Conservation (phyloP, 176 grass and related monocot genomes). For the Paspalum notatum region DNA sequence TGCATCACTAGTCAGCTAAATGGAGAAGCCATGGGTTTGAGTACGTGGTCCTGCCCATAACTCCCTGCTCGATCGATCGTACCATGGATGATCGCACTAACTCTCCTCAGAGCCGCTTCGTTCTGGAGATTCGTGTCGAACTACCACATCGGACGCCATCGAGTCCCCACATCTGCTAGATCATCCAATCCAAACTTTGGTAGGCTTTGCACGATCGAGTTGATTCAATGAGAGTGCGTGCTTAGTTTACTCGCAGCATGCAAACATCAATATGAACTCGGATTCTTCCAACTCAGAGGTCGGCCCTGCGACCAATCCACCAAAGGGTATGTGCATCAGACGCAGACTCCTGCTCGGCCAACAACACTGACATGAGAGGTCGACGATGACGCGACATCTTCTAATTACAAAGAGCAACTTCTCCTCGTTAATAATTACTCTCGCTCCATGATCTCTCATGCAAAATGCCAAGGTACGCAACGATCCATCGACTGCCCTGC, state of each 20-base stretch:
- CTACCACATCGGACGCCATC: background rate
- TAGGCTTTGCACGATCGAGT: background rate
- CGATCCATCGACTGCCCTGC: too few species aligned
- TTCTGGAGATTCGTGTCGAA: background rate
- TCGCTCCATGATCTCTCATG: too few species aligned
- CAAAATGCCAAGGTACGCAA: too few species aligned
- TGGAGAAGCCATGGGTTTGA: background rate
- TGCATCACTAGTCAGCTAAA: too few species aligned
- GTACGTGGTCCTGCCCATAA: background rate
- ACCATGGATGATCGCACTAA: background rate
- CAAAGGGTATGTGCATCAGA: background rate
- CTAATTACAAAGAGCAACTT: conserved; percentile 8
- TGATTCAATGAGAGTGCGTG: background rate
- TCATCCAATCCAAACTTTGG: background rate
- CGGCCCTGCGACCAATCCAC: background rate
- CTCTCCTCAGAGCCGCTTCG: background rate
- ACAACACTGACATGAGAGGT: background rate
- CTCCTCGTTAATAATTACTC: background rate
- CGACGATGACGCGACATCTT: background rate
- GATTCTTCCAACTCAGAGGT: background rate
- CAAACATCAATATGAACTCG: background rate
- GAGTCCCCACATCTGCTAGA: background rate
- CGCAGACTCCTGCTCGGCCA: background rate
- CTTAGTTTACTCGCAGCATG: background rate
- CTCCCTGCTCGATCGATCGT: background rate